Percentiles rank a stretch among this genome's conserved stretches.
These are phyloP conservation scores for Globisporangium megalacanthum DNA, from an alignment of 352 stramenopile genomes.

Conservation along the genomic window DNA sequence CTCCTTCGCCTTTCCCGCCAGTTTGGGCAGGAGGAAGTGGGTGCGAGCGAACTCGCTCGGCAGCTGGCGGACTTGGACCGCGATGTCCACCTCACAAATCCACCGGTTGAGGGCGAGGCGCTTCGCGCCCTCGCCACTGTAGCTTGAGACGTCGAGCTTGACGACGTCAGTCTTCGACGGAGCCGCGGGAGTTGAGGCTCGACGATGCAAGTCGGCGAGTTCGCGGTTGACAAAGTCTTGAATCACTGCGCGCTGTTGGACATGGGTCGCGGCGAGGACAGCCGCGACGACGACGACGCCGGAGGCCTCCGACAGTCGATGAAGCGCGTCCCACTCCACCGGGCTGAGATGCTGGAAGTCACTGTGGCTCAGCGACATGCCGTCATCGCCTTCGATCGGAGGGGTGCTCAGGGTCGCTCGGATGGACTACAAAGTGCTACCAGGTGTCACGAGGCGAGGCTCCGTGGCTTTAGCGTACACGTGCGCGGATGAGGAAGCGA, in stretches of 20 bases:
- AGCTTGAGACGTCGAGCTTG: slow-evolving; percentile 23
- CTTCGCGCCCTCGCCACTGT: slow-evolving; percentile 8
- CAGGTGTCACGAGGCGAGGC: too few species aligned
- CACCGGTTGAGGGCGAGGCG: slow-evolving; percentile 15
- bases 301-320: background rate
- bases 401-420: too few species aligned
- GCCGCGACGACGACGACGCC: background rate
- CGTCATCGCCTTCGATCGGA: too few species aligned
- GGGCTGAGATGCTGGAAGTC: background rate
- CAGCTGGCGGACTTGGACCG: slow-evolving; percentile 16
- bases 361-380: too few species aligned
- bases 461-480: too few species aligned
- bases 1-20: too few species aligned
- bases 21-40: too few species aligned
- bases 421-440: too few species aligned
- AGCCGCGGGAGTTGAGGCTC: background rate
- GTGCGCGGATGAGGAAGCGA: too few species aligned
- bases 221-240: slow-evolving; percentile 1
- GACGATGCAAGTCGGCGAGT: too few species aligned
- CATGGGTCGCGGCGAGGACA: background rate
- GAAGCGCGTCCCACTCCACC: slow-evolving; percentile 1
- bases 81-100: slow-evolving; percentile 20
- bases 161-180: slow-evolving; percentile 13
- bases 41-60: background rate
- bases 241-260: background rate